Conservation (phyloP, 2,329 filamentous ascomycete genomes). For the Pseudogymnoascus destructans region DNA sequence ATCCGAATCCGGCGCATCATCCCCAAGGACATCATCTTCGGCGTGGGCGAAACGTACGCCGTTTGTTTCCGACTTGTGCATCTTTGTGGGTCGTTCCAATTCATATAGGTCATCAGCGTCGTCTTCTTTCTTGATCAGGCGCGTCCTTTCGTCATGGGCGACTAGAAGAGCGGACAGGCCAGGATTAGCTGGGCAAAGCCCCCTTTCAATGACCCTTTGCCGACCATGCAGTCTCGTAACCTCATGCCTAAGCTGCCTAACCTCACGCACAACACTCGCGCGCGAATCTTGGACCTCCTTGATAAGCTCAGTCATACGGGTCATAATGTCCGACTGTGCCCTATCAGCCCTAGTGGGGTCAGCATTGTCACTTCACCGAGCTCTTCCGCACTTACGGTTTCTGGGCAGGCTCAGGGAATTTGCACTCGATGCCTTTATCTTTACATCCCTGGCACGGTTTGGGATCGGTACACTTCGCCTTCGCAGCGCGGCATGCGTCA, state of each 20-base stretch:
- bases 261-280: not conserved
- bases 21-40: not conserved
- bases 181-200: not conserved
- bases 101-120: not conserved
- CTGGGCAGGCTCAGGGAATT: slow-evolving; percentile 80
- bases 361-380: slow-evolving; percentile 14
- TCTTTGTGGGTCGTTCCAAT: not conserved
- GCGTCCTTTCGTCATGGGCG: not conserved
- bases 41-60: slow-evolving; percentile 10
- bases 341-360: slow-evolving; percentile 33
- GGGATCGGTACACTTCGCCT: slow-evolving; percentile 84
- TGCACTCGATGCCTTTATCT: slow-evolving; percentile 71
- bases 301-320: slow-evolving; percentile 26
- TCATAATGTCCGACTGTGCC: slow-evolving; percentile 45
- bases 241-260: not conserved
- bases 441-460: slow-evolving; percentile 76
- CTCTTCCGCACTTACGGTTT: slow-evolving; percentile 60
- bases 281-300: slow-evolving; percentile 15
- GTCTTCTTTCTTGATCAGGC: not conserved
- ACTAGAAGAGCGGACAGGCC: not conserved
- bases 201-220: not conserved
- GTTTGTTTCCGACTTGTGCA: not conserved
- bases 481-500: slow-evolving; percentile 74
- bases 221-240: not conserved
- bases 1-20: slow-evolving; percentile 28